Conservation (phyloP, 306 rosid genomes). For the Quercus cerris region DNA sequence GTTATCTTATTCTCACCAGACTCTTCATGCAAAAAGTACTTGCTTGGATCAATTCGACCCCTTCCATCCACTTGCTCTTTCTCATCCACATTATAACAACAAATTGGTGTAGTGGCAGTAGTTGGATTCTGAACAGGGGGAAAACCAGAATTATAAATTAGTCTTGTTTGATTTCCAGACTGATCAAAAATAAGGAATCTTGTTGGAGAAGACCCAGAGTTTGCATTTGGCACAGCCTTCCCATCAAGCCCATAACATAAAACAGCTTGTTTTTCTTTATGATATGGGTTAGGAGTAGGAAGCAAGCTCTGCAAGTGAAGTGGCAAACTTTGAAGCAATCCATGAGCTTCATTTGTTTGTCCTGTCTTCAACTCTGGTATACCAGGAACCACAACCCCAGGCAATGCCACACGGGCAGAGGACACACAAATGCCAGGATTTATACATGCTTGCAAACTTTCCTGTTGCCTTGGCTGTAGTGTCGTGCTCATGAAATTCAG, state of each 20-base stretch:
- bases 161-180: constrained; percentile 62
- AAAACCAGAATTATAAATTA: constrained; percentile 47
- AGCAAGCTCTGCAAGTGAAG: constrained; percentile 15
- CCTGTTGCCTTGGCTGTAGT: constrained; percentile 29
- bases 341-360: constrained; percentile 37
- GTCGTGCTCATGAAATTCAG: constrained; percentile 29
- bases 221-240: constrained; percentile 34
- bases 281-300: constrained; percentile 29
- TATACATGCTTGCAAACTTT: constrained; percentile 30
- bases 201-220: constrained; percentile 42
- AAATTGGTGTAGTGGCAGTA: constrained; percentile 20
- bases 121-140: constrained; percentile 39
- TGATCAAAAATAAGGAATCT: constrained; percentile 68
- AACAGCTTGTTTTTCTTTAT: constrained; percentile 20
- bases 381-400: constrained; percentile 35
- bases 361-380: constrained; percentile 31
- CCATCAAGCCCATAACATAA: constrained; percentile 11
- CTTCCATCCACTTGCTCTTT: constrained; percentile 13
- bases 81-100: constrained; percentile 23
- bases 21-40: constrained; percentile 27
- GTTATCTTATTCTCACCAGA: constrained; percentile 38
- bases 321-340: constrained; percentile 30
- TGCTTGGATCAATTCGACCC: constrained; percentile 26
- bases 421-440: constrained; percentile 25
- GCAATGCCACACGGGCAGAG: constrained; percentile 37